Base-by-base conservation (phyloP, 768 basidiomycete genomes). In the Tylopilus sp. region DNA sequence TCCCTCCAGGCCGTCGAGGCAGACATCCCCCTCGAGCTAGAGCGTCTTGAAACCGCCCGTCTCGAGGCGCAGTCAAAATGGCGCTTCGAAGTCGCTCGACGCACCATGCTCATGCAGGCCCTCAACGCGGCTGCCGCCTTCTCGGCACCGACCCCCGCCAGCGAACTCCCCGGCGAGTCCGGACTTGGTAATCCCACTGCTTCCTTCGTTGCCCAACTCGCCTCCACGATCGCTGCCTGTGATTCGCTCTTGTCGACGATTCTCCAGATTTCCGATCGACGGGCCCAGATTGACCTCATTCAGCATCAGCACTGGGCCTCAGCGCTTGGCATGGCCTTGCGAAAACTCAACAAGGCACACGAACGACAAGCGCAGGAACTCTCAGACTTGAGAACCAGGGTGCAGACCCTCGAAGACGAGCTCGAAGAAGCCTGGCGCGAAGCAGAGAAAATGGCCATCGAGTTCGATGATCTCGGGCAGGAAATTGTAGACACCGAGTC, bases 351-450 rank as follows among this genome's bases (percentile, higher is more conserved):
- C 62, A 78, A 77, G 41, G 85, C 85, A 46, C 88, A 87, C 53
- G 80, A 82, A 6, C 79, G 80, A 36, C 79, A 88, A 31, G 81
- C 77, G 0, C 63, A 73, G 2, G 86, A 91, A 23, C 73, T 88
- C 23, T 65, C 70, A 26, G 67, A 71, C 8, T 73, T 79, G 5
- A 74, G 74, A 47, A 62, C 73, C 11, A 72, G 74, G 33, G 76
- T 86, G 21, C 69, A 69, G 22, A 74, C 79, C 47, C 76, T 91
- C 20, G 76, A 86, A 58, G 85, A 77, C 13, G 86, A 89, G 56
- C 73, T 91, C 21, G 81, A 85, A 43, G 90, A 91, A 47, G 90
- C 88, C 0, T 91, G 90, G 90, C 76, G 76, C 42, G 82, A 85
- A 52, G 90, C 88, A 3, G 84, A 88, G 58, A 79, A 78, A 38